A percentile compares a stretch with the other conserved stretches of the same genome.
Conservation (phyloP, 495 filamentous ascomycete species). For the Talaromyces wortmannii region DNA sequence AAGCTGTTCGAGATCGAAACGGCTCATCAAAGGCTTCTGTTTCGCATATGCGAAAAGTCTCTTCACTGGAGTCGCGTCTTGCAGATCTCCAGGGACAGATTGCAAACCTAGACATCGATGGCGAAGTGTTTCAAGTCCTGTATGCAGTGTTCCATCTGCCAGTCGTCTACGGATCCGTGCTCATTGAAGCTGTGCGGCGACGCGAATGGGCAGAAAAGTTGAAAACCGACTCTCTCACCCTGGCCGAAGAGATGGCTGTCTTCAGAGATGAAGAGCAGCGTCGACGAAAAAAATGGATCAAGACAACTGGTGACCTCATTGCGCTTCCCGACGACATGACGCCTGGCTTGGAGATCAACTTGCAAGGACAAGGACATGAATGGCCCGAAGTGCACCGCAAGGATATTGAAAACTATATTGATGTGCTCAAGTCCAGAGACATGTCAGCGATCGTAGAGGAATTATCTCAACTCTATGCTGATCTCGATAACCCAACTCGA, state of each 20-base stretch:
- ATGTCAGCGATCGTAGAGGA: slow-evolving; percentile 45
- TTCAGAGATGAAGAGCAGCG: slow-evolving; percentile 88
- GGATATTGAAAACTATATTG: slow-evolving; percentile 49
- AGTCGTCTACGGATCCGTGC: slow-evolving; percentile 77
- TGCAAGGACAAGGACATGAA: slow-evolving; percentile 68
- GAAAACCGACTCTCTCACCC: slow-evolving; percentile 69
- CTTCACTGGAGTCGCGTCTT: slow-evolving; percentile 66
- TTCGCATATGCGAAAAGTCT: slow-evolving; percentile 71
- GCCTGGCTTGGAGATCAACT: slow-evolving; percentile 75
- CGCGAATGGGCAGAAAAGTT: slow-evolving; percentile 90
- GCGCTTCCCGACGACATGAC: slow-evolving; percentile 57
- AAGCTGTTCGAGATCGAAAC: slow-evolving; percentile 59
- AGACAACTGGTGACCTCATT: slow-evolving; percentile 57
- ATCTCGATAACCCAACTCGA: slow-evolving; percentile 61
- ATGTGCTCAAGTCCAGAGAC: slow-evolving; percentile 36
- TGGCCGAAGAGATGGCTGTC: slow-evolving; percentile 85
- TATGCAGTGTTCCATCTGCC: slow-evolving; percentile 73
- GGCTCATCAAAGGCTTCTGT: slow-evolving; percentile 50
- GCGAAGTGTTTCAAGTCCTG: slow-evolving; percentile 69
- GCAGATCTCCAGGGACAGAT: slow-evolving; percentile 63
- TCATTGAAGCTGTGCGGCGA: slow-evolving; percentile 77
- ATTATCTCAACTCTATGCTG: slow-evolving; percentile 57
- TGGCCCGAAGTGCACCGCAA: slow-evolving; percentile 64
- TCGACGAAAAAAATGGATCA: slow-evolving; percentile 84
- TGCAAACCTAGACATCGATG: slow-evolving; percentile 60